Conservation (phyloP, 2,329 filamentous ascomycete genomes). For the Fusarium haematococcum region DNA sequence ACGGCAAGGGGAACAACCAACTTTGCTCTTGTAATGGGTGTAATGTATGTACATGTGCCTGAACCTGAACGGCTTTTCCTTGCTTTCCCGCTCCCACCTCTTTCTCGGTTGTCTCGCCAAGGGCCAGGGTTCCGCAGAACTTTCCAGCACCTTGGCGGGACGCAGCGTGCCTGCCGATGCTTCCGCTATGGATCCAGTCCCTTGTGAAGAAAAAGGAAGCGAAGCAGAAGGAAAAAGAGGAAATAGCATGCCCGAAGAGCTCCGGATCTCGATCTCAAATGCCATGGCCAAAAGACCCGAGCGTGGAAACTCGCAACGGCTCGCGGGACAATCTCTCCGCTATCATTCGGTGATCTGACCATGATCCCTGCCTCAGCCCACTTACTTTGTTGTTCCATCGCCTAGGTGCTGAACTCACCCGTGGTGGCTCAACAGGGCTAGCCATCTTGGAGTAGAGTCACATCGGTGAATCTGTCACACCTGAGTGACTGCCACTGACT, state of each 20-base stretch:
- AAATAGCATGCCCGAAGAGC: not conserved
- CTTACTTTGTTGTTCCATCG: conserved; percentile 19
- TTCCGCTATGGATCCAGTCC: conserved; percentile 40
- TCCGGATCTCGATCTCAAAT: conserved; percentile 40
- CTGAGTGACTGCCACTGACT: conserved; percentile 5
- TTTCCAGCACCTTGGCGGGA: conserved; percentile 35
- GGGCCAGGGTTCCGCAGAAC: conserved; percentile 29
- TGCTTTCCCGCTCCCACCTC: conserved; percentile 26
- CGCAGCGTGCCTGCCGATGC: conserved; percentile 28
- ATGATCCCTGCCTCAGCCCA: conserved; percentile 26
- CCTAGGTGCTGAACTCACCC: not conserved
- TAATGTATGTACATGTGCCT: conserved; percentile 23
- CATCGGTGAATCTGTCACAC: conserved; percentile 31
- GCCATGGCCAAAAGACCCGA: conserved; percentile 6
- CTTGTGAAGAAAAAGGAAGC: conserved; percentile 7
- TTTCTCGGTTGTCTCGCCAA: conserved; percentile 2
- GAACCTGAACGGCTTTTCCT: conserved; percentile 32
- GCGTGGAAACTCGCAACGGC: conserved; percentile 22
- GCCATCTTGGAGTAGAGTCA: conserved; percentile 4
- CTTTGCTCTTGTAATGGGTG: conserved; percentile 7
- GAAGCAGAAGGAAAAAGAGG: not conserved
- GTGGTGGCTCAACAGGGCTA: not conserved
- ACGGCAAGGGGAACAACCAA: conserved; percentile 1
- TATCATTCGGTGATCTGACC: not conserved
- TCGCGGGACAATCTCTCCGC: conserved; percentile 14